Evolutionary conservation across 2,329 filamentous ascomycete species (phyloP).

Genomic region (Rhynchosporium graminicola): DNA sequence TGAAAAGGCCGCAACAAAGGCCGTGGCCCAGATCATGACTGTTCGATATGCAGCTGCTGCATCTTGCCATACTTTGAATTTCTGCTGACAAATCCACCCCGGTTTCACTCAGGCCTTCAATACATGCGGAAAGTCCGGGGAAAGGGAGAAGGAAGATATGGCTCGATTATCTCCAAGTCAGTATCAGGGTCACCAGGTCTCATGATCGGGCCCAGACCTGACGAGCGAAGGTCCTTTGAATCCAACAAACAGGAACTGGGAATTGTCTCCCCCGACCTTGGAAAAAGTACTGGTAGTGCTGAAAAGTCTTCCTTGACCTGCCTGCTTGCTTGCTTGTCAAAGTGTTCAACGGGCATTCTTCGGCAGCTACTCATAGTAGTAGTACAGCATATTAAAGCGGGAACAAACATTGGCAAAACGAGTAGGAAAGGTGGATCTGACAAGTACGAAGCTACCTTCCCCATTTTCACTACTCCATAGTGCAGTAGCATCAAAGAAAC

Average conservation of each 20-base stretch:
- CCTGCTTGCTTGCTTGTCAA: neutral
- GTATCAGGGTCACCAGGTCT: neutral
- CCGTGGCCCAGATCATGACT: too few species aligned
- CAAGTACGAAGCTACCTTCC: neutral
- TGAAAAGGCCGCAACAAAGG: too few species aligned
- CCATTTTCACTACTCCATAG: neutral
- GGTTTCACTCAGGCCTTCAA: neutral
- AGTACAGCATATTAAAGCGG: neutral
- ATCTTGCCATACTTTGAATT: neutral
- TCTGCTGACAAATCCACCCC: too few species aligned
- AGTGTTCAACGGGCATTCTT: neutral
- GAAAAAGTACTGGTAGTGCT: neutral
- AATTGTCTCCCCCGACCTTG: neutral
- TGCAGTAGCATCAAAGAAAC: neutral
- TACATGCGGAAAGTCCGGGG: neutral
- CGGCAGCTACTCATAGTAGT: neutral
- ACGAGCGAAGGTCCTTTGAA: neutral
- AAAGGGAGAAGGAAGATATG: neutral
- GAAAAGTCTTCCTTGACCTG: neutral
- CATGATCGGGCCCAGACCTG: neutral
- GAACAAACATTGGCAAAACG: constrained; percentile 1
- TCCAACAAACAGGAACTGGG: neutral
- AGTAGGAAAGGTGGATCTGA: neutral
- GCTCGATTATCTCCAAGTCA: neutral
- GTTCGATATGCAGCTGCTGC: neutral